Evolutionary conservation across 75 land plant genomes (phyloP).

Genomic region (Sequoia sempervirens): DNA sequence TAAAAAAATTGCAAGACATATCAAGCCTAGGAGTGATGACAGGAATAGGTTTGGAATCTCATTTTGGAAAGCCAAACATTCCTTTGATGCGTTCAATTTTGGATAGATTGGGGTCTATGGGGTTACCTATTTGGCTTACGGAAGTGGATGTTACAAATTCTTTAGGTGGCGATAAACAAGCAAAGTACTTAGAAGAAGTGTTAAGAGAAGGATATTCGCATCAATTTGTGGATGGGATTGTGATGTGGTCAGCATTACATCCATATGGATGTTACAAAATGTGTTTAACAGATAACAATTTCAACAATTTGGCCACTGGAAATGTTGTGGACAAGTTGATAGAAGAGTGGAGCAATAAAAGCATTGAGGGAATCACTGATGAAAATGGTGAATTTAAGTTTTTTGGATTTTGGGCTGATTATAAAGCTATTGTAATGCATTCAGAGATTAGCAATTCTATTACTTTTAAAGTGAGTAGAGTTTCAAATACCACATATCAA

Average conservation of each 20-base stretch:
- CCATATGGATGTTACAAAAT: constrained; percentile 41
- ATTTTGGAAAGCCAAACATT: constrained; percentile 43
- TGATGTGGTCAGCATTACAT: constrained; percentile 46
- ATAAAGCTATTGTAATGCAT: background rate
- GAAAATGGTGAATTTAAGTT: background rate
- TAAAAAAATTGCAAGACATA: constrained; percentile 27
- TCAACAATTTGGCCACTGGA: constrained; percentile 51
- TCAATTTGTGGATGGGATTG: constrained; percentile 55
- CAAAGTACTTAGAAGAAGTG: constrained; percentile 35
- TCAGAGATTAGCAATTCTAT: background rate
- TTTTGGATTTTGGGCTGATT: background rate
- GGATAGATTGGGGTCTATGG: constrained; percentile 32
- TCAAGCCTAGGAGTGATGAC: constrained; percentile 35
- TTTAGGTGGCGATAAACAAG: constrained; percentile 23
- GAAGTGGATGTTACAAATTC: constrained; percentile 43
- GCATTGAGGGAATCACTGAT: background rate
- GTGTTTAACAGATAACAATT: constrained; percentile 64
- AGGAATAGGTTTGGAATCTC: constrained; percentile 70
- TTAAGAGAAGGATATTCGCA: constrained; percentile 53
- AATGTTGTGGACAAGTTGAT: constrained; percentile 53
- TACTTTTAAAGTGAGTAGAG: background rate
- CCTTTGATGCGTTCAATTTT: constrained; percentile 48
- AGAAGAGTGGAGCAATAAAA: constrained; percentile 15
- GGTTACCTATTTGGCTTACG: constrained; percentile 64
- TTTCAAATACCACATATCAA: background rate